Conservation (phyloP, 371 early-diverging fungal species). For the Saksenaea oblongispora region DNA sequence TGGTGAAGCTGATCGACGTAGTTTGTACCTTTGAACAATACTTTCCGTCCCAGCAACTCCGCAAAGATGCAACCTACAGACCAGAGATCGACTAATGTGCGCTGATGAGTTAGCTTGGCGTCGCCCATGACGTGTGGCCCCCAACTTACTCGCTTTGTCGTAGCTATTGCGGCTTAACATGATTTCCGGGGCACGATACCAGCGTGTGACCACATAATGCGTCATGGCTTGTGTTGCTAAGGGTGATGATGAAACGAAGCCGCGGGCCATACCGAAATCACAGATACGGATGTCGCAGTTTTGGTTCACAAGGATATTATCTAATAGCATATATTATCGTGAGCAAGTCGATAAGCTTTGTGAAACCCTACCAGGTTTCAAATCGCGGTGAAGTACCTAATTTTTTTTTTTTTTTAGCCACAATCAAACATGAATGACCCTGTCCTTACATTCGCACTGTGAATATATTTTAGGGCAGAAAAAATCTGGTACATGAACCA, state of each 20-base stretch:
- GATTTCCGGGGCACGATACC: slow-evolving; percentile 55
- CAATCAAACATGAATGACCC: background rate
- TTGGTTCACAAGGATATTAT: slow-evolving; percentile 89
- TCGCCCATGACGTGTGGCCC: too few relatives aligned
- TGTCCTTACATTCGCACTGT: slow-evolving; percentile 79
- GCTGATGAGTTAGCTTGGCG: too few relatives aligned
- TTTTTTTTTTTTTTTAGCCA: background rate
- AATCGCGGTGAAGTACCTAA: slow-evolving; percentile 81
- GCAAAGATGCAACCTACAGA: slow-evolving; percentile 99
- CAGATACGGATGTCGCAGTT: slow-evolving; percentile 77
- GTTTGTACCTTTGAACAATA: slow-evolving; percentile 93
- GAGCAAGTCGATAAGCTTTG: background rate
- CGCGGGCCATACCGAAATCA: slow-evolving; percentile 56
- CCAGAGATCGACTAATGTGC: slow-evolving; percentile 99
- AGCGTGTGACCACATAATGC: slow-evolving; percentile 49
- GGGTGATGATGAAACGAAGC: slow-evolving; percentile 26
- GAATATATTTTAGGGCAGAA: slow-evolving; percentile 88
- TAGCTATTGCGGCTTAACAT: slow-evolving; percentile 44
- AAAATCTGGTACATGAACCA: slow-evolving; percentile 92
- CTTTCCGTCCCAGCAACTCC: slow-evolving; percentile 92
- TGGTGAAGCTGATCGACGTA: slow-evolving; percentile 92
- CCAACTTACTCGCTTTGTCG: slow-evolving; percentile 42
- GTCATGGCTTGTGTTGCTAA: slow-evolving; percentile 38
- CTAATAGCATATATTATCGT: slow-evolving; percentile 32
- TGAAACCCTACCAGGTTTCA: slow-evolving; percentile 69